Conservation (phyloP, 2,329 filamentous ascomycete genomes). For the Nigrospora osmanthi region DNA sequence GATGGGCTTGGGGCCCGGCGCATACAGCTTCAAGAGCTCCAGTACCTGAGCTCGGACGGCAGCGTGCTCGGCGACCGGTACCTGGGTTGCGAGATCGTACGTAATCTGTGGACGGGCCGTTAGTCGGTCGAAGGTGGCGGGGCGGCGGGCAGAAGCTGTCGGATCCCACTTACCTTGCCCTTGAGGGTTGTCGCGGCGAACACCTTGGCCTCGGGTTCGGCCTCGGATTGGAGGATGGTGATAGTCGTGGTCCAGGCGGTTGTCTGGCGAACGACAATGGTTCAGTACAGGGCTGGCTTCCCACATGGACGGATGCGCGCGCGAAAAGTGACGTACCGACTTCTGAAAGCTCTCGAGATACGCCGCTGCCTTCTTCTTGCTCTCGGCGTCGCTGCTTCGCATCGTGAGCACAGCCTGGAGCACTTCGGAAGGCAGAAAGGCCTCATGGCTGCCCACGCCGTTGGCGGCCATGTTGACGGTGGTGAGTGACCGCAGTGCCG, state of each 20-base stretch:
- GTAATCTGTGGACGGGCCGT: conserved; percentile 61
- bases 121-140: conserved; percentile 5
- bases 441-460: conserved; percentile 46
- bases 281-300: conserved; percentile 11
- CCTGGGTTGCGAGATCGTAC: conserved; percentile 82
- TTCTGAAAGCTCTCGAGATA: conserved; percentile 96
- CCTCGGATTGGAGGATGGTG: conserved; percentile 73
- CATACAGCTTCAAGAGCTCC: conserved; percentile 71
- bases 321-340: conserved; percentile 57
- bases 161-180: conserved; percentile 68
- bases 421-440: conserved; percentile 68
- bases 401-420: conserved; percentile 86
- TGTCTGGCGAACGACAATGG: conserved; percentile 46
- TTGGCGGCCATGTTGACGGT: conserved; percentile 55
- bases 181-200: conserved; percentile 96
- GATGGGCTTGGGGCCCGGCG: conserved; percentile 74
- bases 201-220: conserved; percentile 77
- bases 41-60: conserved; percentile 80
- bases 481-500: not conserved
- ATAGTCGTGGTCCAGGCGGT: conserved; percentile 89
- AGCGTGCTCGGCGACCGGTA: conserved; percentile 66
- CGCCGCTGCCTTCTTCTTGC: conserved; percentile 85
- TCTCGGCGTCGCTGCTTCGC: conserved; percentile 73
- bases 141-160: conserved; percentile 5
- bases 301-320: conserved; percentile 1